A percentile compares a stretch with the other conserved stretches of the same genome.
These are phyloP conservation scores for Solanum etuberosum DNA, from an alignment of 257 asterid genomes.

Conservation along the genomic window DNA sequence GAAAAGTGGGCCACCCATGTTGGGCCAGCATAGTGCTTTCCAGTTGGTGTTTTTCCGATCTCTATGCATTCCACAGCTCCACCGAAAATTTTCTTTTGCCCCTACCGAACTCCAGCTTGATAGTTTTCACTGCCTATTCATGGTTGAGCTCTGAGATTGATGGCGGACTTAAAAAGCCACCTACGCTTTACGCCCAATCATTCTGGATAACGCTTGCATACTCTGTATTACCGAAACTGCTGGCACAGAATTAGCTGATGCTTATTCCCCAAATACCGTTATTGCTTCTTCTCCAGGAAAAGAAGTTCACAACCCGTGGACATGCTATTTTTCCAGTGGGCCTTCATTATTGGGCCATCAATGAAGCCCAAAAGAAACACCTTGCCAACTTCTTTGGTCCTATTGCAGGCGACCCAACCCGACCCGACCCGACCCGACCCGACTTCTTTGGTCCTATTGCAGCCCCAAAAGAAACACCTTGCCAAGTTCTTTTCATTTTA, in stretches of 20 bases:
- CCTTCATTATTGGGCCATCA: not conserved
- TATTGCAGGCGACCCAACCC: not conserved
- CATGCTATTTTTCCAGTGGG: not conserved
- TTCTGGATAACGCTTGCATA: no score
- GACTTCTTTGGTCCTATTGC: not conserved
- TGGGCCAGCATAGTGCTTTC: no score
- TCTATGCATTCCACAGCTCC: no score
- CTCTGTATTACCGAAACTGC: not conserved
- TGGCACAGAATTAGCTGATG: not conserved
- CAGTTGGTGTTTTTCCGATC: no score
- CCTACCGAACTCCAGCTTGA: not conserved
- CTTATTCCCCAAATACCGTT: not conserved
- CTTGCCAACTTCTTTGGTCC: not conserved
- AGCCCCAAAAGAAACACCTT: not conserved
- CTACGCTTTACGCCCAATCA: not conserved
- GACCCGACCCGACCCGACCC: not conserved
- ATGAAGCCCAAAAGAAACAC: not conserved
- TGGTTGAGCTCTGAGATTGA: not conserved
- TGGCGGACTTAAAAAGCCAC: not conserved
- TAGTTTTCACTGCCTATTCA: not conserved
- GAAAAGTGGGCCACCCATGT: no score
- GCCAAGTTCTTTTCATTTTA: not conserved
- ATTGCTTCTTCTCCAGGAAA: not conserved
- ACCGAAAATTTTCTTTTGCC: not conserved
- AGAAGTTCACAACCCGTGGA: not conserved